Percentiles rank a stretch among this genome's conserved stretches.
Conservation (phyloP, 164 flowering plant species). For the Stephania japonica region DNA sequence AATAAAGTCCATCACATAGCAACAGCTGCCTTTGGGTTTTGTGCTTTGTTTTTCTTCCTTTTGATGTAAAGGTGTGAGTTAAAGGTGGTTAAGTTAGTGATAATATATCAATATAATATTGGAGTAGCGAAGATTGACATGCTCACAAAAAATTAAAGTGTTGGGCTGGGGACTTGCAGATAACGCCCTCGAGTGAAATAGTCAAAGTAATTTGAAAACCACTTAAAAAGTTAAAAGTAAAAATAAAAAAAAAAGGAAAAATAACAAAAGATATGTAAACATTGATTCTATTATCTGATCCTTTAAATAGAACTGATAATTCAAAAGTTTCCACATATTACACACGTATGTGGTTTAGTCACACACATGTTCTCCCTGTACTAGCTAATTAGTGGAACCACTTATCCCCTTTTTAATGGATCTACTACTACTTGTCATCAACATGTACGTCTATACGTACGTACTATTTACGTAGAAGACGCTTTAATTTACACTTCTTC, state of each 20-base stretch:
- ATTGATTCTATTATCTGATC: not conserved
- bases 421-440: not conserved
- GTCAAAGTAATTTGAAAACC: too few relatives aligned
- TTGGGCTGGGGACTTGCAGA: too few relatives aligned
- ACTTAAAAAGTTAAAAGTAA: too few relatives aligned
- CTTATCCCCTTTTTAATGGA: conserved; percentile 2
- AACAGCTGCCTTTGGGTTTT: too few relatives aligned
- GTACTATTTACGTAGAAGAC: not conserved
- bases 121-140: too few relatives aligned
- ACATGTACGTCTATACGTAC: not conserved
- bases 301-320: not conserved
- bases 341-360: not conserved
- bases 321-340: not conserved
- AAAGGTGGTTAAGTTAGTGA: too few relatives aligned
- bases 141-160: too few relatives aligned
- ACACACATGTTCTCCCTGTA: not conserved
- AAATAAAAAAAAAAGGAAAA: not conserved
- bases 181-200: too few relatives aligned
- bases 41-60: too few relatives aligned
- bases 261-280: not conserved
- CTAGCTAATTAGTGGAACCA: not conserved
- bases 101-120: too few relatives aligned
- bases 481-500: conserved; percentile 29
- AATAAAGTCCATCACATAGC: not conserved
- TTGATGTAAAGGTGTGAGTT: too few relatives aligned